Conservation (phyloP, 768 basidiomycete species). For the Cyclocybe aegerita region DNA sequence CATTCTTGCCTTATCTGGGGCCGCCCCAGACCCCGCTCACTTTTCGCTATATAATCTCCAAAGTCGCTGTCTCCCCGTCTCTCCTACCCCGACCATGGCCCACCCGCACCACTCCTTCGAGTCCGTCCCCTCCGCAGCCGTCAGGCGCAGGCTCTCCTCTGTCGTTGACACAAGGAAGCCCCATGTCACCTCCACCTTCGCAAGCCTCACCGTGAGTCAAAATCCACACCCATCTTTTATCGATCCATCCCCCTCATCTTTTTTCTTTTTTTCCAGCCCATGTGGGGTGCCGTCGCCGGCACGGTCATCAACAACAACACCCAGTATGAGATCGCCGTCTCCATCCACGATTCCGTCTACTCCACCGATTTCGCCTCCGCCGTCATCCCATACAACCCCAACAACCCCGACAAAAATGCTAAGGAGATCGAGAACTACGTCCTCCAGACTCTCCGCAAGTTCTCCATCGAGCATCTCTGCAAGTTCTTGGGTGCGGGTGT, state of each 20-base stretch:
- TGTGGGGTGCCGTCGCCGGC: conserved; percentile 86
- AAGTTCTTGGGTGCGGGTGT: conserved; percentile 87
- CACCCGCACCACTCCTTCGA: conserved; percentile 48
- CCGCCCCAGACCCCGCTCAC: conserved; percentile 13
- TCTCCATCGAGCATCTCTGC: conserved; percentile 76
- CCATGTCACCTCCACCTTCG: conserved; percentile 50
- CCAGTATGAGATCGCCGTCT: conserved; percentile 70
- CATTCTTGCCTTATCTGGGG: conserved; percentile 21
- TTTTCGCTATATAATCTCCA: conserved; percentile 27
- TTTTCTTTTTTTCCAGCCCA: conserved; percentile 50
- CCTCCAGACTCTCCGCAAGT: conserved; percentile 64
- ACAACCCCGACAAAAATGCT: conserved; percentile 54
- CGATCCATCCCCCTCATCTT: conserved; percentile 17
- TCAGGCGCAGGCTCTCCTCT: conserved; percentile 70
- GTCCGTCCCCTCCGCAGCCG: conserved; percentile 62
- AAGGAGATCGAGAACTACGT: conserved; percentile 64
- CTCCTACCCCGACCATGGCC: conserved; percentile 46
- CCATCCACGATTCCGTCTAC: conserved; percentile 85
- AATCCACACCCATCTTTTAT: conserved; percentile 2
- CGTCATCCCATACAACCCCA: conserved; percentile 49
- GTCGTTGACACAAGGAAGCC: conserved; percentile 48
- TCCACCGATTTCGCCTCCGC: conserved; percentile 73
- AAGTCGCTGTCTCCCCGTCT: conserved; percentile 18
- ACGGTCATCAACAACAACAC: conserved; percentile 56
- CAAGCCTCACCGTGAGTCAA: conserved; percentile 63